Evolutionary conservation across 2,329 filamentous ascomycete species (phyloP), one percentile per base, ranked within the genome.

Genomic region (Myriangium duriaei): DNA sequence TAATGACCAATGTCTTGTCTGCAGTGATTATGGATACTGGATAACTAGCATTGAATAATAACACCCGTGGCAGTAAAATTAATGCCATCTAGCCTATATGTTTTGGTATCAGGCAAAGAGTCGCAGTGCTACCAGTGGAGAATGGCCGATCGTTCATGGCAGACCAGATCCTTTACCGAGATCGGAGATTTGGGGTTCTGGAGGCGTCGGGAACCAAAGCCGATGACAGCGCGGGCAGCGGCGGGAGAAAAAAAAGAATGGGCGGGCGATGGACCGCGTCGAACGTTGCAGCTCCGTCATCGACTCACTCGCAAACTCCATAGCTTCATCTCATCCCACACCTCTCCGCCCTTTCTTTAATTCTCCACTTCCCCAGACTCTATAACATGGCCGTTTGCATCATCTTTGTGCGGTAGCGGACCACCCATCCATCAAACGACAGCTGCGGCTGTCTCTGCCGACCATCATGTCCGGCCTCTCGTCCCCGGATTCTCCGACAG

Each of bases 391-490:
- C 24, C 36, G 26, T n/a, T 9, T 14, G 10, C 6, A 12, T 13
- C 14, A 16, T n/a, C 15, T 19, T 13, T 18, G 5, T 11, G 21
- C 35, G 35, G 16, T 37, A 37, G 35, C 16, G 32, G 26, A 36
- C 9, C n/a, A 36, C 7, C 24, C 18, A 11, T 36, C 17, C 34
- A 12, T 28, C 12, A 7, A 5, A 36, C 12, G 30, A 12, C 28
- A 30, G 15, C 35, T 37, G 29, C 35, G 35, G 28, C 29, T 19
- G 10, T 18, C 17, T 17, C 17, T 30, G 35, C 4, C 30, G 34
- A 32, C n/a, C 33, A 37, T 26, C 11, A 43, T 45, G 43, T 37
- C 41, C 30, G 30, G 32, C 33, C 24, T 40, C 16, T 31, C 30
- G n/a, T 28, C 41, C 24, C 11, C 28, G 29, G 43, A 35, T 24